A percentile compares a stretch with the other conserved stretches of the same genome.
phyloP scores from a whole-genome alignment of 495 filamentous ascomycete species.

The Pseudotulostoma volvatum region DNA sequence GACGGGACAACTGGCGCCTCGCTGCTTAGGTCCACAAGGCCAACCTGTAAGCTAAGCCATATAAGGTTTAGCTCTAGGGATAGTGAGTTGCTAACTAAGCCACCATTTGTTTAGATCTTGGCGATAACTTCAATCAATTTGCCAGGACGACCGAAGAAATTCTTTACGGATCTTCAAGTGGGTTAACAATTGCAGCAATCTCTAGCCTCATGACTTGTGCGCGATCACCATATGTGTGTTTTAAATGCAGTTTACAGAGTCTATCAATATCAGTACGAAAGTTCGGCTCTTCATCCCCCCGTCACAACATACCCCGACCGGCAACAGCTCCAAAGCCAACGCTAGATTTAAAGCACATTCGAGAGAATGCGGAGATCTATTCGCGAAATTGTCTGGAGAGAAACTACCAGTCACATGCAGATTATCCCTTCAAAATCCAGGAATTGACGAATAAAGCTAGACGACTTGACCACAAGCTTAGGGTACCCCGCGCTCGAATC shows the following conservation, averaged over 20 bases:
- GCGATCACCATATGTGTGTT: not conserved
- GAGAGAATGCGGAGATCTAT: conserved; percentile 62
- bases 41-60: too few species aligned
- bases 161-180: too few species aligned
- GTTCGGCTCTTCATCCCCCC: conserved; percentile 14
- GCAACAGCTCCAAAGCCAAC: conserved; percentile 65
- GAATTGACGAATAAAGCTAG: conserved; percentile 51
- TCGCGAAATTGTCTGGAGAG: conserved; percentile 66
- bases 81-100: too few species aligned
- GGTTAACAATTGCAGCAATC: too few species aligned
- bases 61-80: too few species aligned
- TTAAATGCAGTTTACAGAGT: not conserved
- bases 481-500: conserved; percentile 20
- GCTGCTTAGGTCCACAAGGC: too few species aligned
- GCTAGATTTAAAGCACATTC: conserved; percentile 78
- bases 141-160: too few species aligned
- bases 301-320: conserved; percentile 25
- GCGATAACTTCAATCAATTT: too few species aligned
- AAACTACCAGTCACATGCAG: conserved; percentile 57
- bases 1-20: too few species aligned
- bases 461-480: conserved; percentile 24
- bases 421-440: conserved; percentile 52
- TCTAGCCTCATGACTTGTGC: not conserved
- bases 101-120: too few species aligned
- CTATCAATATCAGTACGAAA: conserved; percentile 8